Base-by-base conservation (phyloP, 352 stramenopile species). In the Aphanomyces invadans region DNA sequence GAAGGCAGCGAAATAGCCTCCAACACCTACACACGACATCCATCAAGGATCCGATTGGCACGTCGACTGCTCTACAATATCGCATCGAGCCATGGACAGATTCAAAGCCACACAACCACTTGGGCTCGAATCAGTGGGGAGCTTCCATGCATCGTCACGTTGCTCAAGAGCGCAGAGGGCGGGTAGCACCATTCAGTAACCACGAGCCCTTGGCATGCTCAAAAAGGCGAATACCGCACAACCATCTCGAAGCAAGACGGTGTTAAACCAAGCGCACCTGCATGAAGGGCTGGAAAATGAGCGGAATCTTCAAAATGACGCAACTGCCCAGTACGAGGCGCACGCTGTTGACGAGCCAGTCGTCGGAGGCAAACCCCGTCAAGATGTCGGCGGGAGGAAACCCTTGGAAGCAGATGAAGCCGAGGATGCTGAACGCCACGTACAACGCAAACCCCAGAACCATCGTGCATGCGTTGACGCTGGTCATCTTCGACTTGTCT, bases 301-400 rank as follows among this genome's bases (percentile, higher is more conserved):
- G 89, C 5, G 83, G 83, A 39, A 81, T 89, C 76, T 90, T 90
- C 55, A 89, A 72, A 45, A 92, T 70, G 77, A 89, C 88, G 44
- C 79, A 88, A 23, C 75, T 67, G 17, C 81, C 83, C 19, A 92
- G 74, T 17, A 81, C 86, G 17, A 92, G 65, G 7, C 81, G 80
- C 29, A 83, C 81, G 45, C 77, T 82, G 62, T 92, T 92, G 62
- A 92, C 88, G 28, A 92, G 74, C 65, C 63, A 78, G 65, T 92
- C 83, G 71, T 89, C 73, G 1, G 74, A 42, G 23, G 71, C 65
- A 62, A 92, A 92, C n/a, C 81, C 83, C 33, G 83, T 90, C 45
- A 92, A 73, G 51, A 92, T 88, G 59, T 92, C 81, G 72, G 80
- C 88, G n/a, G 81, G 81, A 19, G 80, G 81, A 68, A 88, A 75